phyloP scores from a whole-genome alignment of 768 basidiomycete species.

The Hemileccinum rubropunctum region DNA sequence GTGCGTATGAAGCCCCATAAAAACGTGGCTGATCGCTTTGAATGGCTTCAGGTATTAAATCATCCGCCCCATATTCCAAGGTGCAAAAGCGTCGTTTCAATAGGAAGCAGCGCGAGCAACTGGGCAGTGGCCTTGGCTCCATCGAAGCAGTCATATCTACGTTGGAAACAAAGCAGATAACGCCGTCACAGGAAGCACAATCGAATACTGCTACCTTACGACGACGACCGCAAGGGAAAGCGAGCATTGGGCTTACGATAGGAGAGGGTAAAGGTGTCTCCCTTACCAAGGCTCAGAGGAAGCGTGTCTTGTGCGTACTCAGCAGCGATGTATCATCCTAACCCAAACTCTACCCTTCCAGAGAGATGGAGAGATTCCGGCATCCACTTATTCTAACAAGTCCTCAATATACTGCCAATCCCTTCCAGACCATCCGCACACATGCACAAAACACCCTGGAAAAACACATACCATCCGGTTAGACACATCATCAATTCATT shows the following conservation, averaged over 20 bases:
- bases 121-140: constrained; percentile 49
- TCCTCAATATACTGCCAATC: constrained; percentile 61
- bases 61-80: constrained; percentile 62
- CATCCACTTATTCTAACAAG: constrained; percentile 69
- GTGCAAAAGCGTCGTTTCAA: constrained; percentile 70
- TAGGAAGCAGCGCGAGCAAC: constrained; percentile 62
- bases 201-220: constrained; percentile 17
- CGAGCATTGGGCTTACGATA: constrained; percentile 49
- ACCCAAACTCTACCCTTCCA: constrained; percentile 25
- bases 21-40: neutral
- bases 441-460: constrained; percentile 79
- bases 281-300: constrained; percentile 62
- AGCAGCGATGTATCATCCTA: neutral
- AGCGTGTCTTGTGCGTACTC: constrained; percentile 60
- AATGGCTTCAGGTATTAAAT: constrained; percentile 43
- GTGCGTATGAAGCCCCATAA: constrained; percentile 34
- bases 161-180: constrained; percentile 40
- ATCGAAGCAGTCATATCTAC: constrained; percentile 54
- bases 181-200: constrained; percentile 13
- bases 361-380: constrained; percentile 63
- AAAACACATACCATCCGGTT: constrained; percentile 37
- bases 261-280: constrained; percentile 61
- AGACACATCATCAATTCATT: neutral
- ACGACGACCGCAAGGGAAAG: constrained; percentile 13
- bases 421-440: constrained; percentile 74